Base-by-base conservation (phyloP, 768 basidiomycete species). In the Pleurotus giganteus region DNA sequence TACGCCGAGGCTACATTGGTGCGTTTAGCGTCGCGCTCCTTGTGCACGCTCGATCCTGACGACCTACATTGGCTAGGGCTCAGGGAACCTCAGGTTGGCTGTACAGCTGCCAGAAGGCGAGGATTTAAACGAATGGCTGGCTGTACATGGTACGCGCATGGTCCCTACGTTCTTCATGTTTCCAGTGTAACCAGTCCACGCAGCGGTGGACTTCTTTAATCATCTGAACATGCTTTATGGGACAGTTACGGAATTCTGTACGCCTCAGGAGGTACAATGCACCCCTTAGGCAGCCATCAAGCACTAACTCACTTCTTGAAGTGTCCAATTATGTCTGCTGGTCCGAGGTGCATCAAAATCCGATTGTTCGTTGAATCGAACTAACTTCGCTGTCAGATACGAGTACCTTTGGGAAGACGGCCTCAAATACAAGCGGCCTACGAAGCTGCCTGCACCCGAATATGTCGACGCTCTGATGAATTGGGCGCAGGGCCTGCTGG, bases 151-250 rank as follows among this genome's bases (percentile, higher is more conserved):
- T 97, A 60, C 55, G 84, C 65, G 47, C 54, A n/a, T 43, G 32
- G 11, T 37, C 8, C 39, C 2, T 19, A n/a, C 15, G 12, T 17
- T 13, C 39, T 11, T 39, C 19, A 31, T 4, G 34, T 19, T 27
- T 41, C 52, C 15, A 26, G 44, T 56, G 17, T 55, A 39, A 32
- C 51, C 32, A 51, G 15, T 43, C 46, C n/a, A n/a, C n/a, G 15
- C 62, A 99, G 97, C 94, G 27, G 96, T 98, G 57, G 97, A 99
- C 70, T 99, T 99, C 74, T 99, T 98, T 80, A 99, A 98, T 67
- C 97, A 99, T 67, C 73, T 99, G 60, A 99, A 99, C 69, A 99
- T 99, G 97, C 76, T 99, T 17, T 99, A 98, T 65, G 97, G 96
- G 9, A 97, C 94, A 8, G 86, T 99, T 21, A 97, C 97, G 2